Base-by-base conservation (phyloP, 208 protist genomes). In the Porcisia deanei region DNA sequence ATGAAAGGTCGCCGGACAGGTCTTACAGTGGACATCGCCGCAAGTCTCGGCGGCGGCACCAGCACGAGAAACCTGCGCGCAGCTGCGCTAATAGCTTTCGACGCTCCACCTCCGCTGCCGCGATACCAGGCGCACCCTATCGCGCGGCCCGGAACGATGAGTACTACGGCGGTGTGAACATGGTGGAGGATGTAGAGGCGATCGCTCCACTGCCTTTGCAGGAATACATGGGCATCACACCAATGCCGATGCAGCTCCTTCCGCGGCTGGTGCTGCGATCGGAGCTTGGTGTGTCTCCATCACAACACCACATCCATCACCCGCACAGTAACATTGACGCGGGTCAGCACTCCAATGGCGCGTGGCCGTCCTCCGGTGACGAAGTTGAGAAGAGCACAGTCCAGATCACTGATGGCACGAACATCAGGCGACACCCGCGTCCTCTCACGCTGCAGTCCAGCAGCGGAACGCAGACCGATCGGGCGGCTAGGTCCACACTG, bases 161-260 rank as follows among this genome's bases (percentile, higher is more conserved):
- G 52, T 82, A 57, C 63, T 82, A 82, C 66, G 69, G 49, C 41
- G 72, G 57, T 0, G 71, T 59, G 4, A 59, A 57, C 30, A 57
- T 82, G 47, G 63, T 16, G 9, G 59, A 54, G 37, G 77, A 76
- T 53, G 77, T 70, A 37, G 72, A 58, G 39, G 25, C 71, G 57
- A 65, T 82, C 10, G 0, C 37, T 55, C 30, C 30, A 39, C 10
- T 18, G 12, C 39, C 45, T 25, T 25, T 53, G 4, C 41, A 58
- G 25, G 67, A 49, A 47, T 71, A 58, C 16, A 73, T 82, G n/a
- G 77, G 77, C 34, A 82, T 82, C 65, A 82, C 77, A 6, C 20
- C 71, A 18, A 75, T 82, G 45, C 12, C 65, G 9, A 66, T 58
- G 34, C 72, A 54, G 45, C 57, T 82, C 0, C 66, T 82, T 18